phyloP scores from a whole-genome alignment of 2,329 filamentous ascomycete species.

The Neonectria ditissima region DNA sequence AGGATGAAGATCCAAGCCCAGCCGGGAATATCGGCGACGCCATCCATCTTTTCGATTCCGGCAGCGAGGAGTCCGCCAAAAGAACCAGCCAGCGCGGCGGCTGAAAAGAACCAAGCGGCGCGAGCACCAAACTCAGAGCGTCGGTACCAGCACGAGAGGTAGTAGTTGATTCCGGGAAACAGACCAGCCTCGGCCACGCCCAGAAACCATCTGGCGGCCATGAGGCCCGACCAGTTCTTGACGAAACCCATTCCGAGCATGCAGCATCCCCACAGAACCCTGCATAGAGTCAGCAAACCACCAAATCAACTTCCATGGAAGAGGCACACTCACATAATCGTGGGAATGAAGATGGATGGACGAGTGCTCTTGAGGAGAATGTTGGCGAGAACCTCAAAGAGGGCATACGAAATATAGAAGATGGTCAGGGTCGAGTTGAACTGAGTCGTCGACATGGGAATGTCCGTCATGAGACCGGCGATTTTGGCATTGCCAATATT shows the following conservation, averaged over 20 bases:
- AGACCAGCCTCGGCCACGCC: constrained; percentile 81
- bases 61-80: constrained; percentile 81
- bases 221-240: constrained; percentile 71
- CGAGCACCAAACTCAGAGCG: constrained; percentile 83
- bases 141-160: constrained; percentile 87
- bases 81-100: constrained; percentile 81
- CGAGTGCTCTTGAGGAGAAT: constrained; percentile 80
- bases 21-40: constrained; percentile 66
- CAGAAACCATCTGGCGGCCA: constrained; percentile 77
- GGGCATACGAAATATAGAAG: constrained; percentile 87
- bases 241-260: constrained; percentile 79
- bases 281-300: constrained; percentile 46
- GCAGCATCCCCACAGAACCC: constrained; percentile 72
- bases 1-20: constrained; percentile 78
- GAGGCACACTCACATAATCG: constrained; percentile 74
- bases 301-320: background rate
- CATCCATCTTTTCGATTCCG: constrained; percentile 77
- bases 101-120: constrained; percentile 85
- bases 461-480: constrained; percentile 63
- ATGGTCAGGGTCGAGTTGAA: constrained; percentile 84
- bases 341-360: constrained; percentile 83
- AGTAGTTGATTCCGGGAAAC: constrained; percentile 83
- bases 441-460: constrained; percentile 71
- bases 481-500: constrained; percentile 81
- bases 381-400: constrained; percentile 84